Evolutionary conservation across 2,329 filamentous ascomycete genomes (phyloP), one percentile per base, ranked within the genome.

Genomic region (Aspergillus hortae): DNA sequence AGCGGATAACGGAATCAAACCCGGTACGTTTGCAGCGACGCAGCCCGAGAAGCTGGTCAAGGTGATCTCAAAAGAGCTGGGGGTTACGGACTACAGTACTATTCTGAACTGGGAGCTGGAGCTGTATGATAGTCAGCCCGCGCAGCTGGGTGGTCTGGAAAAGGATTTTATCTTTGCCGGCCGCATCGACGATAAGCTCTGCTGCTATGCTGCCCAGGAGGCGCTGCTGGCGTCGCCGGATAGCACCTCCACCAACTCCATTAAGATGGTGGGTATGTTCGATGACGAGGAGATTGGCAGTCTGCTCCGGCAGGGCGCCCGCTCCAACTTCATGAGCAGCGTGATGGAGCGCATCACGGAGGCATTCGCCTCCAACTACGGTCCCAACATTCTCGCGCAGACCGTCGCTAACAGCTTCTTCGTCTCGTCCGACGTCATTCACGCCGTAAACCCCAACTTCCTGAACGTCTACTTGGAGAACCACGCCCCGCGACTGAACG

Each of bases 21-120:
- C 76, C 1, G 86, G 86, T 48, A 84, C 86, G 4, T 99, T 97
- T 66, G 81, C 86, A 43, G 80, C 87, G 38, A 92, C 88, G 0
- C 94, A 99, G 70, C 92, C 94, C 0, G 86, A 88, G 25, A 85
- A 86, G 57, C 82, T 99, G 17, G 90, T 97, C 54, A 85, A 87
- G 68, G 83, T 90, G 17, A 95, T 99, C 65, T 83, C 88, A 6
- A 81, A 81, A 12, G 81, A 94, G 68, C 80, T 97, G n/a, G 84
- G 83, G 27, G 83, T 97, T 55, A 75, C 78, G 48, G 84, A 89
- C 55, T 85, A 87, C 67, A 82, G 79, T 60, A 82, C 80, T 48
- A 96, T 99, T 57, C 77, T 96, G 52, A 95, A 94, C 76, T 99
- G 94, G 94, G 94, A 99, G 68, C 83, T 97, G 35, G 94, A 99